phyloP scores from a whole-genome alignment of 169 alveolate genomes.

The Plasmodium yoelii region DNA sequence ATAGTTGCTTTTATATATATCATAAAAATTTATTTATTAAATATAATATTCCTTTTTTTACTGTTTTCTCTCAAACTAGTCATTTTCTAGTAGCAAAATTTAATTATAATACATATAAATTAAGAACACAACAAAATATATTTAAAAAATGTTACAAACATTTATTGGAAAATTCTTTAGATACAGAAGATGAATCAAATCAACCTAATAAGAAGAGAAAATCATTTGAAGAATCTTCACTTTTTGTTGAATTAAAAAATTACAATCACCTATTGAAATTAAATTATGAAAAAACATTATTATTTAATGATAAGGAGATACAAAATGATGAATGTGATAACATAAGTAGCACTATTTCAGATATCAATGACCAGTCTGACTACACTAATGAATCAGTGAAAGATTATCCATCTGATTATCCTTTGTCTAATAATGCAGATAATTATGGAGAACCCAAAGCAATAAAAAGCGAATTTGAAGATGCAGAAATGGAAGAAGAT shows the following conservation, averaged over 20 bases:
- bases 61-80: constrained; percentile 72
- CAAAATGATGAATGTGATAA: constrained; percentile 49
- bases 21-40: constrained; percentile 67
- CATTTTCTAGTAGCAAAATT: constrained; percentile 76
- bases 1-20: constrained; percentile 74
- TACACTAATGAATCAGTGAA: constrained; percentile 16
- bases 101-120: constrained; percentile 59
- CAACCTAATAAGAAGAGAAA: constrained; percentile 52
- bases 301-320: constrained; percentile 53
- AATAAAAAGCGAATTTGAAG: constrained; percentile 19
- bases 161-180: constrained; percentile 4
- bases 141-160: constrained; percentile 68
- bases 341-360: constrained; percentile 65
- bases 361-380: constrained; percentile 34
- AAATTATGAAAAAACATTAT: constrained; percentile 62
- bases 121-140: constrained; percentile 51
- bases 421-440: constrained; percentile 24
- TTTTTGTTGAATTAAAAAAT: constrained; percentile 42
- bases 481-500: constrained; percentile 20
- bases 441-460: constrained; percentile 25
- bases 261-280: constrained; percentile 40
- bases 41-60: constrained; percentile 72
- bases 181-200: constrained; percentile 1
- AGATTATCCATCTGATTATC: constrained; percentile 23
- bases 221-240: constrained; percentile 25